These are phyloP conservation scores for Talaromyces stipitatus DNA, from an alignment of 495 filamentous ascomycete genomes.

Conservation along the genomic window DNA sequence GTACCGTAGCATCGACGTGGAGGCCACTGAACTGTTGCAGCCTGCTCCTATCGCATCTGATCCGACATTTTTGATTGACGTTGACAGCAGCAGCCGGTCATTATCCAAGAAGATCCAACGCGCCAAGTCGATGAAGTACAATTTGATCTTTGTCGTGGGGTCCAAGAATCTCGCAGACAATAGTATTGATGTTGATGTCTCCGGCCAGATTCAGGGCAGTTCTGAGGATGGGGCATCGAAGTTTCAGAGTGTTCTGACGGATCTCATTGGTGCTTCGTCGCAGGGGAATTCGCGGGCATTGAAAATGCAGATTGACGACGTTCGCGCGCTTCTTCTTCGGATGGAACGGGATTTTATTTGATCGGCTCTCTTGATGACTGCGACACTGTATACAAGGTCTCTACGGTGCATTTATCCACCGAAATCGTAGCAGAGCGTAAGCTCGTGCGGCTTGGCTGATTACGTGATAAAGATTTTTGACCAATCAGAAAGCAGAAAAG, in stretches of 20 bases:
- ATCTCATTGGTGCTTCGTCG: conserved; percentile 20
- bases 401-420: too few relatives aligned
- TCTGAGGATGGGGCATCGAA: conserved; percentile 20
- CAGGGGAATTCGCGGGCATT: conserved; percentile 32
- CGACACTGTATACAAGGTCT: not conserved
- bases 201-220: conserved; percentile 37
- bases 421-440: too few relatives aligned
- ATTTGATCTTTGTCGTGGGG: conserved; percentile 68
- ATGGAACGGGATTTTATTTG: conserved; percentile 29
- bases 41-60: conserved; percentile 28
- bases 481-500: too few relatives aligned
- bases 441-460: too few relatives aligned
- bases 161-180: conserved; percentile 40
- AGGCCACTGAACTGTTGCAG: conserved; percentile 13
- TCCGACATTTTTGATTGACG: conserved; percentile 58
- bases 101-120: conserved; percentile 62
- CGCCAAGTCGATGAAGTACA: conserved; percentile 68
- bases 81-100: conserved; percentile 56
- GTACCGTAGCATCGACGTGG: conserved; percentile 20
- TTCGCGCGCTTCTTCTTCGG: conserved; percentile 32
- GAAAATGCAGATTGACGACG: conserved; percentile 27
- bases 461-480: too few relatives aligned
- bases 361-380: not conserved
- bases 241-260: conserved; percentile 22
- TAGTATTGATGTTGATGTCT: conserved; percentile 38